These are phyloP conservation scores for Verticillium tricorpus DNA, from an alignment of 2,329 filamentous ascomycete species.

Conservation along the genomic window DNA sequence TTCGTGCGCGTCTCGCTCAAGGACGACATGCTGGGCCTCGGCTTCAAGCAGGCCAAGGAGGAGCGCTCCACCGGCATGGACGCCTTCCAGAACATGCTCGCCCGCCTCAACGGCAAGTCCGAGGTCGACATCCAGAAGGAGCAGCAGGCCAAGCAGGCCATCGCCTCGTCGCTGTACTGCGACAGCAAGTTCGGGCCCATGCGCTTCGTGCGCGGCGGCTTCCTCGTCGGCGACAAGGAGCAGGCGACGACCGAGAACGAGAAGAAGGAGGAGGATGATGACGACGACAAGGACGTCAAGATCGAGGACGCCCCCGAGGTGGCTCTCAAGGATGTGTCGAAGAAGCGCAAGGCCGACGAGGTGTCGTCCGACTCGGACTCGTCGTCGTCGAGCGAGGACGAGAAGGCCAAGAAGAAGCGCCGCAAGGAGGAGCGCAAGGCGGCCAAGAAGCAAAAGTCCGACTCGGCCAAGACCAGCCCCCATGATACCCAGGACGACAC, in stretches of 20 bases:
- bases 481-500: slow-evolving; percentile 18
- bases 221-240: slow-evolving; percentile 56
- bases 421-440: slow-evolving; percentile 30
- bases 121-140: slow-evolving; percentile 69
- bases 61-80: slow-evolving; percentile 81
- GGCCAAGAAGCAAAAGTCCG: slow-evolving; percentile 21
- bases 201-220: slow-evolving; percentile 83
- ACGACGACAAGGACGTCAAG: slow-evolving; percentile 16
- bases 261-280: slow-evolving; percentile 20
- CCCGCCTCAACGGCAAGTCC: slow-evolving; percentile 82
- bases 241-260: slow-evolving; percentile 35
- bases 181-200: slow-evolving; percentile 74
- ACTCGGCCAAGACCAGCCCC: slow-evolving; percentile 1
- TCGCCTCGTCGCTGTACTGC: slow-evolving; percentile 69
- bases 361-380: slow-evolving; percentile 22
- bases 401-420: slow-evolving; percentile 31
- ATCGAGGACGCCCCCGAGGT: slow-evolving; percentile 17
- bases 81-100: slow-evolving; percentile 80
- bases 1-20: slow-evolving; percentile 84
- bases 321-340: slow-evolving; percentile 37
- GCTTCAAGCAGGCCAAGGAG: slow-evolving; percentile 70
- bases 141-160: slow-evolving; percentile 60
- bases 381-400: slow-evolving; percentile 20
- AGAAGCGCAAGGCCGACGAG: slow-evolving; percentile 45
- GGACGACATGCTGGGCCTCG: slow-evolving; percentile 86